Percentiles rank a stretch among this genome's conserved stretches.
phyloP scores from a whole-genome alignment of 2,329 filamentous ascomycete genomes.

The Xylaria sp. region DNA sequence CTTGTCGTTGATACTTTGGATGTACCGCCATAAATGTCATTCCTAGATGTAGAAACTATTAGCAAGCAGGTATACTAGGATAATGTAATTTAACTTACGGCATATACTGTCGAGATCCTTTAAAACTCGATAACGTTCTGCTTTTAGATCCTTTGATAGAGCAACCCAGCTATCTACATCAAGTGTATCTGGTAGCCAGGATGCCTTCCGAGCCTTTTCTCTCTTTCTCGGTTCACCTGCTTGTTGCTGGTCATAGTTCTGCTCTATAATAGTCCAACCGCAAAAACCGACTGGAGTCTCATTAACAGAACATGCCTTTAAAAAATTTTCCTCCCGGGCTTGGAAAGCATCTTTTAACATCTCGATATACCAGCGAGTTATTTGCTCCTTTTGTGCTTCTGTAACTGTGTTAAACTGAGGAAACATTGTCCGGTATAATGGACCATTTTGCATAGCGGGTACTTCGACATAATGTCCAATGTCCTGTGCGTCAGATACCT shows the following conservation, averaged over 20 bases:
- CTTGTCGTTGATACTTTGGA: conserved; percentile 29
- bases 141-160: conserved; percentile 23
- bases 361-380: conserved; percentile 27
- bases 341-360: conserved; percentile 29
- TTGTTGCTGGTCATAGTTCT: conserved; percentile 16
- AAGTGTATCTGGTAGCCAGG: conserved; percentile 20
- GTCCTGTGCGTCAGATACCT: conserved; percentile 22
- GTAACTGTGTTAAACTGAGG: conserved; percentile 24
- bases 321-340: conserved; percentile 20
- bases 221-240: conserved; percentile 14
- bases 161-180: conserved; percentile 25
- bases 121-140: conserved; percentile 24
- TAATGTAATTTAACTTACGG: conserved; percentile 25
- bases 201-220: conserved; percentile 21
- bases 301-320: conserved; percentile 26
- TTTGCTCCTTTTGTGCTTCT: conserved; percentile 26
- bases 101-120: conserved; percentile 26
- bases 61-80: conserved; percentile 17
- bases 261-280: conserved; percentile 29
- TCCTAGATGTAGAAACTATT: conserved; percentile 24
- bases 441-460: conserved; percentile 25
- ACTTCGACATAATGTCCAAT: conserved; percentile 25
- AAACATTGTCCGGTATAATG: conserved; percentile 30
- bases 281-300: conserved; percentile 27
- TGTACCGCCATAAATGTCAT: conserved; percentile 29